Base-by-base conservation (phyloP, 2,329 filamentous ascomycete genomes). In the Colletotrichum sp. region DNA sequence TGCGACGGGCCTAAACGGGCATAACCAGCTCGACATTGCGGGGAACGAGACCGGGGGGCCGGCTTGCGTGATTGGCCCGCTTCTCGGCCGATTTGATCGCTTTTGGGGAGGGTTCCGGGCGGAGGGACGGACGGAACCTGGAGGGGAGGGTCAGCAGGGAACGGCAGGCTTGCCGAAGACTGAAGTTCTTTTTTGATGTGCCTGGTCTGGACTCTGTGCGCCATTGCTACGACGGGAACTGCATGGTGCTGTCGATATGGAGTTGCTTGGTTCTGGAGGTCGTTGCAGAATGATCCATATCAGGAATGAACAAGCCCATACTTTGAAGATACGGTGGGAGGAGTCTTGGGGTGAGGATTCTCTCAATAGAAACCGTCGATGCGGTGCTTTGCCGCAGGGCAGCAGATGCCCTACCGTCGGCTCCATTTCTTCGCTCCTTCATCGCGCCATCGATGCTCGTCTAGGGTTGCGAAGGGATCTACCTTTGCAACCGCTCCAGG, bases 41-140 rank as follows among this genome's bases (percentile, higher is more conserved):
- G 70, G 63, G 65, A 69, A 30, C 15, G n/a, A 16, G 30, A 12
- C 30, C 24, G 16, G 34, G 57, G 44, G 52, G 18, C 66, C 15
- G 32, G 12, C 21, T 44, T 15, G 59, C 49, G 18, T 55, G 44
- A 72, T 75, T 72, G 69, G 69, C 24, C 63, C 39, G 69, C 26
- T 30, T 57, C 72, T 67, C 72, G 72, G 72, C 69, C 69, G 68
- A 63, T 44, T 66, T 39, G 49, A 16, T 72, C 69, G 55, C 55
- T 63, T 72, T 68, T 6, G 69, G 69, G 32, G 18, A 30, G 30
- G 34, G 21, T 30, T 39, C 62, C 63, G 68, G 62, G 24, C 63
- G 21, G 9, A 13, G 44, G 44, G n/a, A 52, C 44, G 44, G 44
- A 52, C 18, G 39, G 15, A 36, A 36, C 34, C 34, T 36, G 13